Evolutionary conservation across 208 protist species (phyloP).

Genomic region (Trypanosoma avium): DNA sequence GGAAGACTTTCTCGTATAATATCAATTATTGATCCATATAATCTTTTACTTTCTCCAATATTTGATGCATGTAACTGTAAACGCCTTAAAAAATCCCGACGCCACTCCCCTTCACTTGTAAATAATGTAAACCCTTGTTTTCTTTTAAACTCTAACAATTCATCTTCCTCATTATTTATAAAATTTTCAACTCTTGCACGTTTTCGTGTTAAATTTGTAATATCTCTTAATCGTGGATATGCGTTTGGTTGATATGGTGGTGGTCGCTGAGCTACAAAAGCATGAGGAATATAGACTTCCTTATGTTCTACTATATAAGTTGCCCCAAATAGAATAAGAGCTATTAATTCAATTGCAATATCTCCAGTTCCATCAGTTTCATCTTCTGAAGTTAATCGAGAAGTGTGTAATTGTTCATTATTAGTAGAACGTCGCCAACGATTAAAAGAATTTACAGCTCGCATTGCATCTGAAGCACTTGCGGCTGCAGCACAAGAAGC

Average conservation of each 20-base stretch:
- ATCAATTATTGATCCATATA: conserved; percentile 35
- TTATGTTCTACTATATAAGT: conserved; percentile 46
- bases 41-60: background rate
- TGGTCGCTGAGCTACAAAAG: conserved; percentile 60
- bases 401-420: conserved; percentile 9
- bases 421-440: conserved; percentile 11
- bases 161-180: background rate
- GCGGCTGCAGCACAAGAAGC: conserved; percentile 47
- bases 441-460: conserved; percentile 25
- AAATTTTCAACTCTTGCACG: too few relatives aligned
- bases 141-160: background rate
- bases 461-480: conserved; percentile 54
- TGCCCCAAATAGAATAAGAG: conserved; percentile 42
- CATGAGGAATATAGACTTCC: conserved; percentile 48
- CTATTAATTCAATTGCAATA: conserved; percentile 46
- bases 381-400: conserved; percentile 40
- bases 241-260: conserved; percentile 54
- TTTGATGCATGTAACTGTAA: conserved; percentile 3
- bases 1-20: conserved; percentile 70
- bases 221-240: conserved; percentile 67
- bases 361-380: conserved; percentile 32
- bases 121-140: background rate
- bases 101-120: conserved; percentile 16
- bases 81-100: conserved; percentile 16
- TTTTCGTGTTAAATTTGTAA: conserved; percentile 5